Conservation (phyloP, 2,329 filamentous ascomycete species). For the Sporothrix schenckii region DNA sequence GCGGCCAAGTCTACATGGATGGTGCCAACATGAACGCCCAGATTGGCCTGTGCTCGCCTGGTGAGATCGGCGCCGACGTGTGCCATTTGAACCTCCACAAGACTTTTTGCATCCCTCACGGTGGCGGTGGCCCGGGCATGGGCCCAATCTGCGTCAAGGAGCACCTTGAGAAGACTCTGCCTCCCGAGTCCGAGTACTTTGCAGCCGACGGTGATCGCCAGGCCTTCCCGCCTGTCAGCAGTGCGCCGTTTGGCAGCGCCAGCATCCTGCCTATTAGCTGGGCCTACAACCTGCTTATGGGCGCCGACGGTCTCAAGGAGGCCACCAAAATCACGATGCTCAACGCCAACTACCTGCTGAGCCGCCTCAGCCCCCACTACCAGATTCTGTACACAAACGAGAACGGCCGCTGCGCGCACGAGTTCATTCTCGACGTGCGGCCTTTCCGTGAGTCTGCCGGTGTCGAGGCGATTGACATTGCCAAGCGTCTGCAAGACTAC, state of each 20-base stretch:
- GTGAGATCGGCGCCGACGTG: conserved; percentile 93
- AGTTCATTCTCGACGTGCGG: conserved; percentile 92
- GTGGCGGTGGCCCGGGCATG: conserved; percentile 89
- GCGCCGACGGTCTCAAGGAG: conserved; percentile 75
- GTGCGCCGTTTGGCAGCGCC: conserved; percentile 83
- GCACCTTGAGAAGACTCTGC: conserved; percentile 76
- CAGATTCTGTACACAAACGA: conserved; percentile 91
- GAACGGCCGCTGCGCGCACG: conserved; percentile 86
- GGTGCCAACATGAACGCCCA: conserved; percentile 99
- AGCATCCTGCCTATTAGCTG: conserved; percentile 93
- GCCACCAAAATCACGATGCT: conserved; percentile 92
- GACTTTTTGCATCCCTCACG: conserved; percentile 98
- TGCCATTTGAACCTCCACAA: conserved; percentile 98
- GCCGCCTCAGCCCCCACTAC: conserved; percentile 82
- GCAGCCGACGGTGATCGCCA: conserved; percentile 6
- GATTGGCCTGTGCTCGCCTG: conserved; percentile 91
- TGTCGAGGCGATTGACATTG: conserved; percentile 90
- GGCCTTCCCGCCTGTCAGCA: conserved; percentile 65
- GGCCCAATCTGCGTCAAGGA: conserved; percentile 90
- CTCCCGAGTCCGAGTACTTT: conserved; percentile 45
- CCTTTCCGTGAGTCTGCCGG: conserved; percentile 81
- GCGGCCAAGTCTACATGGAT: conserved; percentile 97
- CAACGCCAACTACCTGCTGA: conserved; percentile 95
- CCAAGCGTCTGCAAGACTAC: conserved; percentile 95
- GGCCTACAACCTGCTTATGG: conserved; percentile 96